A percentile compares a stretch with the other conserved stretches of the same genome.
Conservation (phyloP, 257 asterid species). For the Plantago ovata region DNA sequence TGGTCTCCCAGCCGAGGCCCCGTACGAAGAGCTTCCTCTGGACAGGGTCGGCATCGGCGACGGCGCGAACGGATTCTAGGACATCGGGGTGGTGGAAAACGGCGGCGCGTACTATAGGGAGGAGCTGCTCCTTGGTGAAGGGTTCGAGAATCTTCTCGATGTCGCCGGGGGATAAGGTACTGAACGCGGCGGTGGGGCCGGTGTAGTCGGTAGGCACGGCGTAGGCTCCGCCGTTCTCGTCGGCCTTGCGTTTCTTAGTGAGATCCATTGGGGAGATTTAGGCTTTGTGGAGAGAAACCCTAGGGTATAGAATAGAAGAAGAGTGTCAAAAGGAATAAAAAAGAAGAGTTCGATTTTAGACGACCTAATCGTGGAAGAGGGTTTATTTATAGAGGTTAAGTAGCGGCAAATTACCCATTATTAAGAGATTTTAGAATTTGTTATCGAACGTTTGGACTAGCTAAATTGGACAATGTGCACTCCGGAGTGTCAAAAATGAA, state of each 20-base stretch:
- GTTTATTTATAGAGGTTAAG: too few relatives aligned
- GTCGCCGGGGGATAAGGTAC: conserved; percentile 61
- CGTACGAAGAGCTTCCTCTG: conserved; percentile 88
- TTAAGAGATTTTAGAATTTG: too few relatives aligned
- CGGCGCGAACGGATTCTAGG: conserved; percentile 61
- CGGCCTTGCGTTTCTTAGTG: conserved; percentile 82
- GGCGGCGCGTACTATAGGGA: conserved; percentile 73
- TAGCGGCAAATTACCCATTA: too few relatives aligned
- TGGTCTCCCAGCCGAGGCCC: conserved; percentile 98
- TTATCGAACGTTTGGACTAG: too few relatives aligned
- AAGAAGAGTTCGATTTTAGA: too few relatives aligned
- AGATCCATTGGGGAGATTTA: conserved; percentile 53
- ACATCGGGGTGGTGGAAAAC: conserved; percentile 73
- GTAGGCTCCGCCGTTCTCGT: conserved; percentile 70
- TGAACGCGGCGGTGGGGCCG: conserved; percentile 27
- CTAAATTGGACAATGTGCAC: too few relatives aligned
- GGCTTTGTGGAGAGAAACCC: background rate
- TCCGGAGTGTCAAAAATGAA: too few relatives aligned
- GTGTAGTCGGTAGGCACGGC: conserved; percentile 29
- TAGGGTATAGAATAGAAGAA: too few relatives aligned
- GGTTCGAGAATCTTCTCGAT: conserved; percentile 79
- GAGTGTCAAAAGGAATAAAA: too few relatives aligned
- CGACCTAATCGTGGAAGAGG: too few relatives aligned
- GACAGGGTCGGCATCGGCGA: conserved; percentile 78
- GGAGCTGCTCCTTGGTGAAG: conserved; percentile 70